phyloP scores from a whole-genome alignment of 2,329 filamentous ascomycete genomes.

The Aspergillus costaricaensis region DNA sequence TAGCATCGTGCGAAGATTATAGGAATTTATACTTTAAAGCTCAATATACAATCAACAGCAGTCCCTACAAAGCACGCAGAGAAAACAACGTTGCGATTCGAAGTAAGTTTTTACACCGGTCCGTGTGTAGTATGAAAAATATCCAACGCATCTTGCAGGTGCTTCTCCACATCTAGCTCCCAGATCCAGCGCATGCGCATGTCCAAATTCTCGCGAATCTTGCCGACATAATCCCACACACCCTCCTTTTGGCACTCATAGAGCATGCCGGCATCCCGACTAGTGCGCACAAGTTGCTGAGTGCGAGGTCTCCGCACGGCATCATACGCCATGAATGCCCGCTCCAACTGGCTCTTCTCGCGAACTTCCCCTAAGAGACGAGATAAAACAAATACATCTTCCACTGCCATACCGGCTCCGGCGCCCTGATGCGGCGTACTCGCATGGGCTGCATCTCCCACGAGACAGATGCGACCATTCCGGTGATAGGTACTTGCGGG shows the following conservation, averaged over 20 bases:
- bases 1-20: no score
- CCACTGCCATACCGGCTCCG: constrained; percentile 42
- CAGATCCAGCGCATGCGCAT: constrained; percentile 7
- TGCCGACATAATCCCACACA: not conserved
- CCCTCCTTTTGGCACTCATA: constrained; percentile 3
- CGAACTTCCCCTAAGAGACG: constrained; percentile 28
- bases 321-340: constrained; percentile 8
- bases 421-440: constrained; percentile 41
- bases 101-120: no score
- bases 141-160: not conserved
- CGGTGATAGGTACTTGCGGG: not conserved
- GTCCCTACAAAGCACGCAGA: no score
- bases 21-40: no score
- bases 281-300: constrained; percentile 2
- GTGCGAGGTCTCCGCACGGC: constrained; percentile 3
- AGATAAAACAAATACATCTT: constrained; percentile 39
- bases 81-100: no score
- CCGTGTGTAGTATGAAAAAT: not conserved
- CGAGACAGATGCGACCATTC: constrained; percentile 18
- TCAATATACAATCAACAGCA: no score
- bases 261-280: not conserved
- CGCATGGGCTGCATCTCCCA: constrained; percentile 45
- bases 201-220: not conserved
- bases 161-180: not conserved
- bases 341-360: not conserved